Evolutionary conservation across 2,329 filamentous ascomycete genomes (phyloP).

Genomic region (Metarhizium robertsii): DNA sequence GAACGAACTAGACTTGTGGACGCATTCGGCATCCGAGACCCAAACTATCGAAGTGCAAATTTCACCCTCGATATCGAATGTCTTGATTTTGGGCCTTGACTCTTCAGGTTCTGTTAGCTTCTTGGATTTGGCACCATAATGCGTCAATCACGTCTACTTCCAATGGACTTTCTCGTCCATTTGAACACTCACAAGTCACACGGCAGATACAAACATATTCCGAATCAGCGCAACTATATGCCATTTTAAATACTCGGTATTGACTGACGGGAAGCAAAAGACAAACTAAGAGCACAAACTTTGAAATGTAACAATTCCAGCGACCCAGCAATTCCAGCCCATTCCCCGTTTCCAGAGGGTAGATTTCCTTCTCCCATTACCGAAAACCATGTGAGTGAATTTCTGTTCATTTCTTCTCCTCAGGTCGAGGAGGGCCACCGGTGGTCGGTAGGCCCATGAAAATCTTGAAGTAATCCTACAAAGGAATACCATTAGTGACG

Average conservation of each 20-base stretch:
- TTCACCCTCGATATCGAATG: not conserved
- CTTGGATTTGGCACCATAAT: not conserved
- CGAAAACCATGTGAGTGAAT: not conserved
- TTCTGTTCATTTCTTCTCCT: slow-evolving; percentile 34
- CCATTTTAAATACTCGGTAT: not conserved
- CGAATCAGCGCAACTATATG: not conserved
- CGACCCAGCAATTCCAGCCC: not conserved
- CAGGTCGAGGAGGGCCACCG: slow-evolving; percentile 52
- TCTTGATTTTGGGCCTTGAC: not conserved
- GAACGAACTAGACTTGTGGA: no score
- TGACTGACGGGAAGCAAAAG: not conserved
- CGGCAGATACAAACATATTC: not conserved
- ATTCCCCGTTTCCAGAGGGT: not conserved
- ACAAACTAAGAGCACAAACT: not conserved
- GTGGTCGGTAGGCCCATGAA: slow-evolving; percentile 83
- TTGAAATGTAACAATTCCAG: not conserved
- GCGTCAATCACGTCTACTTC: no score
- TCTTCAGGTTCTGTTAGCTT: not conserved
- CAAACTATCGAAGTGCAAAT: no score
- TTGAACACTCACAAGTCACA: no score
- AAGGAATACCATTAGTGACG: slow-evolving; percentile 12
- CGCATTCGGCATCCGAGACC: no score
- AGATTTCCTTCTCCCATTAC: not conserved
- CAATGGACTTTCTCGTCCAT: no score
- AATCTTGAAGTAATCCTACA: slow-evolving; percentile 75